Evolutionary conservation across 177 flowering plant genomes (phyloP), one percentile per base, ranked within the genome.

Genomic region (Vitis hybrid): DNA sequence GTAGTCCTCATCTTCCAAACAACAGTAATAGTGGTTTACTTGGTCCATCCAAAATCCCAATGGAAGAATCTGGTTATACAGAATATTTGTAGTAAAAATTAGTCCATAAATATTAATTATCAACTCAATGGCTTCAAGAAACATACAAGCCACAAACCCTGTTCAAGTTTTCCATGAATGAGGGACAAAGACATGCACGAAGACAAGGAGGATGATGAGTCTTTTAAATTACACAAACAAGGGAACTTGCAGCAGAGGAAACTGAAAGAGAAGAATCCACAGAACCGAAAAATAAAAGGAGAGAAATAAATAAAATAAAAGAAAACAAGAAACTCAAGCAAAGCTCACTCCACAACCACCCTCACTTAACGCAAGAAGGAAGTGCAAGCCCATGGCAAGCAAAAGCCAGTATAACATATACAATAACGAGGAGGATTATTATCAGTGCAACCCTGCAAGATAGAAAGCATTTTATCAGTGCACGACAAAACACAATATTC

Each of bases 301-400:
- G 31, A 17, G 38, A 33, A 24, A 22, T 11, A 22, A 49, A 15
- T 12, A n/a, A 15, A 52, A 28, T 50, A 47, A 3, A 49, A 18
- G 22, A 50, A 24, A 20, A 47, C 7, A 49, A 18, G 22, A 50
- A 24, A 20, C 52, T 44, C 63, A 55, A 47, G 17, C 49, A 74
- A 65, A 60, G 52, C 66, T 49, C 71, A 31, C 11, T 53, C 15
- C 18, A 54, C 1, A n/a, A 3, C 9, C 28, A 10, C 38, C 50
- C 64, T 80, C 79, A 82, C 71, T 82, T 53, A 13, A 78, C 17
- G 77, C 98, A 93, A 55, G 90, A 76, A 52, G 97, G 98, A 53
- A 93, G 84, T 1, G 86, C 65, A 56, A 82, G 74, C 33, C 98
- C 98, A 69, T 89, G 91, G 78, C 98, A 93, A 62, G 82, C 88